Evolutionary conservation across 2,329 filamentous ascomycete species (phyloP).

Genomic region (Phyllosticta citribraziliensis): DNA sequence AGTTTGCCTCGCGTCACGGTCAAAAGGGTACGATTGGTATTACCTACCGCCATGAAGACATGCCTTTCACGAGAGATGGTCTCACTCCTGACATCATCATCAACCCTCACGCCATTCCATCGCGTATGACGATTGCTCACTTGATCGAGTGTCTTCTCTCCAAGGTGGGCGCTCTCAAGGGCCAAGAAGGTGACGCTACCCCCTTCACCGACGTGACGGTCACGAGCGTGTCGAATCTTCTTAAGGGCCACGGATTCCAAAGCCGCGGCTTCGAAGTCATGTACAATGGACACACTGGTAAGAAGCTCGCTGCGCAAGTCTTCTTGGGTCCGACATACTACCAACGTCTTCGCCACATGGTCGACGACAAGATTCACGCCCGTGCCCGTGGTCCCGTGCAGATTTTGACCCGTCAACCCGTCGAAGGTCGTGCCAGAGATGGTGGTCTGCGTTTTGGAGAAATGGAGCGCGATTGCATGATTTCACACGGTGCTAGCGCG

Average conservation of each 20-base stretch:
- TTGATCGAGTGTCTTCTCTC: constrained; percentile 98
- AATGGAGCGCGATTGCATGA: constrained; percentile 99
- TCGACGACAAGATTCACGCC: constrained; percentile 99
- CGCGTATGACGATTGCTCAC: constrained; percentile 99
- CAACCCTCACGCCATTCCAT: constrained; percentile 98
- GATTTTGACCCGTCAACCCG: constrained; percentile 92
- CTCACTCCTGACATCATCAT: constrained; percentile 94
- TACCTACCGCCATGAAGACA: constrained; percentile 94
- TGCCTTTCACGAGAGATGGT: constrained; percentile 92
- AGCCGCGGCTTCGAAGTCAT: constrained; percentile 96
- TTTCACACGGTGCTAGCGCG: constrained; percentile 93
- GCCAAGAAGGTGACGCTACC: constrained; percentile 92
- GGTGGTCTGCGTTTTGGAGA: constrained; percentile 98
- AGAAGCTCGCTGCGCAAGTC: constrained; percentile 85
- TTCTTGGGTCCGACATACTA: constrained; percentile 99
- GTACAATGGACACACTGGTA: constrained; percentile 97
- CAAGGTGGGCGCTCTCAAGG: constrained; percentile 88
- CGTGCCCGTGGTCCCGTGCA: constrained; percentile 92
- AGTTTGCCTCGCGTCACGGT: constrained; percentile 97
- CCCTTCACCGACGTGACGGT: constrained; percentile 98
- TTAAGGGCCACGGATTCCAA: constrained; percentile 87
- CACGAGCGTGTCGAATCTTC: constrained; percentile 76
- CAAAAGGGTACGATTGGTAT: constrained; percentile 99
- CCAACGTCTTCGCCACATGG: constrained; percentile 97
- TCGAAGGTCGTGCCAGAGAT: constrained; percentile 95